A percentile compares a stretch with the other conserved stretches of the same genome.
These are phyloP conservation scores for Senecio squalidus DNA, from an alignment of 140 eudicot species.

Conservation along the genomic window DNA sequence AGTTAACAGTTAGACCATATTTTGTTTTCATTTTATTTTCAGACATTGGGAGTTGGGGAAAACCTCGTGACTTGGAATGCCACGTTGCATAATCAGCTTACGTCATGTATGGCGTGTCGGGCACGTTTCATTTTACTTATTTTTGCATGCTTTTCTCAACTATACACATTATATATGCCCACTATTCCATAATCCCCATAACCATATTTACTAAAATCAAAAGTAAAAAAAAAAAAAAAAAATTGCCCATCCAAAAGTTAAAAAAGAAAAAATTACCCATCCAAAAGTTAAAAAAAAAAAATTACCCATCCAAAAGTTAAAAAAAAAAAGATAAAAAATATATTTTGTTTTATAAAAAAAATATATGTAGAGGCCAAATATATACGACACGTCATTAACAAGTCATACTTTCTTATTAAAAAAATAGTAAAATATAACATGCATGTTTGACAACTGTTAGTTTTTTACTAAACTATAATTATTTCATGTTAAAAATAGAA, in stretches of 20 bases:
- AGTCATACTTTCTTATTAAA: background rate
- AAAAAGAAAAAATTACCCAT: background rate
- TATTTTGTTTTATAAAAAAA: background rate
- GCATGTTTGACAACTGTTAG: constrained; percentile 7
- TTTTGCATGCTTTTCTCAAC: constrained; percentile 16
- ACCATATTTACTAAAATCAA: background rate
- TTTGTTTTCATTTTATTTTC: background rate
- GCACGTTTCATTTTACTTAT: constrained; percentile 31
- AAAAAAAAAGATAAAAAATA: background rate
- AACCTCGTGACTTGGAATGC: constrained; percentile 25
- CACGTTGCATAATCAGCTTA: constrained; percentile 32
- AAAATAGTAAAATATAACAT: background rate
- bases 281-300: background rate
- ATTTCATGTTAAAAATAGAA: too few relatives aligned
- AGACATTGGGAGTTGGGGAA: constrained; percentile 19
- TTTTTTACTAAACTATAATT: too few relatives aligned
- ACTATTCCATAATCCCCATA: background rate
- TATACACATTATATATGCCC: constrained; percentile 5
- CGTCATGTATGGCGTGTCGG: constrained; percentile 37
- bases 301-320: background rate
- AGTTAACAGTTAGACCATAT: background rate
- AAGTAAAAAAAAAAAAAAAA: background rate
- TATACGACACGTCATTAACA: background rate
- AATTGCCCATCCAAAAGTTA: background rate
- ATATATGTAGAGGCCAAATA: background rate